Percentiles rank a stretch among this genome's conserved stretches.
These are phyloP conservation scores for Metschnikowia rubicola DNA, from an alignment of 805 yeast genomes.

Conservation along the genomic window DNA sequence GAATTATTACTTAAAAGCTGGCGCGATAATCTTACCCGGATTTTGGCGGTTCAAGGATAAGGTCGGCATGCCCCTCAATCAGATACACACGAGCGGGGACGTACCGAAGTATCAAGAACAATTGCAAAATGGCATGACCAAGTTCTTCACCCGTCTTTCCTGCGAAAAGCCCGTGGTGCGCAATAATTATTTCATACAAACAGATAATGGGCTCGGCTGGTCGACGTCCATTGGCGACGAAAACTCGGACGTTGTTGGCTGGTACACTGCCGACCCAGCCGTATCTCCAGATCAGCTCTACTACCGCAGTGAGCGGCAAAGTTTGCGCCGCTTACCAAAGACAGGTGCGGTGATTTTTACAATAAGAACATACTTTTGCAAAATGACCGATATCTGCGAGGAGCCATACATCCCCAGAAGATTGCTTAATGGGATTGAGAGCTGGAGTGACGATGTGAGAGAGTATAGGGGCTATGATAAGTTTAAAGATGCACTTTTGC, in stretches of 20 bases:
- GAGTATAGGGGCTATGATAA: conserved; percentile 57
- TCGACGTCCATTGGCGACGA: conserved; percentile 62
- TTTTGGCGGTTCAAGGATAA: conserved; percentile 69
- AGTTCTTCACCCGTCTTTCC: conserved; percentile 54
- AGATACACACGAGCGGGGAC: conserved; percentile 63
- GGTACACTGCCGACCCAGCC: conserved; percentile 60
- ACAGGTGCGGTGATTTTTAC: conserved; percentile 59
- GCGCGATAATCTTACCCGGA: conserved; percentile 62
- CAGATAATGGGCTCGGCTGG: conserved; percentile 63
- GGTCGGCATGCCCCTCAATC: conserved; percentile 49
- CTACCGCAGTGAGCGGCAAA: conserved; percentile 64
- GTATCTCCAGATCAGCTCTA: conserved; percentile 43
- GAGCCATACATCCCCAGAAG: conserved; percentile 64
- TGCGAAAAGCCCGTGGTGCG: conserved; percentile 64
- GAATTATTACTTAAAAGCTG: conserved; percentile 54
- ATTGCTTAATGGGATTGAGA: conserved; percentile 52
- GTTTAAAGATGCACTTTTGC: conserved; percentile 51
- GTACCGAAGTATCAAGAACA: conserved; percentile 63
- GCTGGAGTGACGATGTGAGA: conserved; percentile 60
- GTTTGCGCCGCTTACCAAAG: conserved; percentile 56
- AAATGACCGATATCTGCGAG: conserved; percentile 48
- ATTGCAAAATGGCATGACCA: conserved; percentile 61
- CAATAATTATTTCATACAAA: conserved; percentile 63
- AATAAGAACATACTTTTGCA: conserved; percentile 59
- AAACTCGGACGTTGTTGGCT: conserved; percentile 47